Evolutionary conservation across 2,329 filamentous ascomycete species (phyloP), one percentile per base, ranked within the genome.

Genomic region (Colletotrichum sojae): DNA sequence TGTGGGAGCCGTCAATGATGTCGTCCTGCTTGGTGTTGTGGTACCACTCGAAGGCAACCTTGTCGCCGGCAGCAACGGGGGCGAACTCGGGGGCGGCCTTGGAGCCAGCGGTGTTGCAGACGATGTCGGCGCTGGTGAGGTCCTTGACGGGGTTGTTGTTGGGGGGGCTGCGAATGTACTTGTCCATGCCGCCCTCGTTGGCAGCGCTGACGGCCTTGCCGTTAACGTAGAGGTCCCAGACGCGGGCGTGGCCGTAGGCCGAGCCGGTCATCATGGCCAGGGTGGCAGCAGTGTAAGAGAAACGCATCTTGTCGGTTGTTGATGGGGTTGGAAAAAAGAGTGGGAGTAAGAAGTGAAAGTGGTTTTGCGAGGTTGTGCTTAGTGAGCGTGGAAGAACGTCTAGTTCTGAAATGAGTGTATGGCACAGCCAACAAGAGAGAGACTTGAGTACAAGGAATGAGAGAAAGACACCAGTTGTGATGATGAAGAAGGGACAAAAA

Each of bases 1-100:
- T 79, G 79, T 88, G 86, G 54, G 83, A 85, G n/a, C 75, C 69
- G 72, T 80, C 86, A 59, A 88, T 85, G 79, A 88, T 86, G 75
- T 87, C 85, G 76, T 87, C 84, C 68, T 74, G 73, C 52, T 84
- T 81, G 73, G 46, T 80, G 76, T 88, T 74, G 79, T 88, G 85
- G 77, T 83, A 83, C 85, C 84, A 88, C 76, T 87, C 82, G 73
- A 84, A 80, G 69, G 73, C 77, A 65, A 87, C 72, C 73, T 81
- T 81, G 73, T 85, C 83, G 69, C 86, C 86, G 16, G 83, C 83
- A 6, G 81, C 77, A n/a, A 83, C 82, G 36, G 76, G 73, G 71
- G 82, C 79, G 71, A 84, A 85, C 53, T 79, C 75, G 43, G 76
- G 67, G 13, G 74, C 81, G 46, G 79, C 74, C 49, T 75, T 80